Percentiles rank a stretch among this genome's conserved stretches.
Evolutionary conservation across 805 yeast species (phyloP).

Genomic region (Saccharomyces mikatae): DNA sequence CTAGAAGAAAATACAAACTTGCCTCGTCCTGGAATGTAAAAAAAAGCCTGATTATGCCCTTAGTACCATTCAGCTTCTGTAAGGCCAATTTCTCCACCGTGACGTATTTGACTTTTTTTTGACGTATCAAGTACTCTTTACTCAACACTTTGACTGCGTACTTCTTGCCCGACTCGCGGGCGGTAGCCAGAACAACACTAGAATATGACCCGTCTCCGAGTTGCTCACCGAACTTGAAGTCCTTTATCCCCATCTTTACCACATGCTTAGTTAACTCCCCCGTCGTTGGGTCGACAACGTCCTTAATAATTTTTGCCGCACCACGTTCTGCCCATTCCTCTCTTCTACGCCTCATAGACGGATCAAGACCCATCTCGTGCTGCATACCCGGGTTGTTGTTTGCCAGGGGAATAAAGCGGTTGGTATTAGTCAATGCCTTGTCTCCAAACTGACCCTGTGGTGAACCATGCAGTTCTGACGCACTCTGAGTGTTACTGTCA

Average conservation of each 20-base stretch:
- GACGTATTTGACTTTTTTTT: slow-evolving; percentile 73
- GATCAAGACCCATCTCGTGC: slow-evolving; percentile 16
- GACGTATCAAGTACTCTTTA: slow-evolving; percentile 66
- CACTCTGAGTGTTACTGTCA: not conserved
- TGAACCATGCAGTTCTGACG: not conserved
- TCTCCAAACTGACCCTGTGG: not conserved
- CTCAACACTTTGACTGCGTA: slow-evolving; percentile 69
- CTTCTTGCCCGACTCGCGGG: slow-evolving; percentile 57
- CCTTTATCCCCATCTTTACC: slow-evolving; percentile 55
- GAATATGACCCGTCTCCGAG: slow-evolving; percentile 94
- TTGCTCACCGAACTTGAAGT: slow-evolving; percentile 76
- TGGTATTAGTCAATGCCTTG: slow-evolving; percentile 1
- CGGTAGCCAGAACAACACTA: slow-evolving; percentile 77
- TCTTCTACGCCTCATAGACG: slow-evolving; percentile 17
- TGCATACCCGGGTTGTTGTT: not conserved
- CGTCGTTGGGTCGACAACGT: slow-evolving; percentile 34
- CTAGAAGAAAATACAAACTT: slow-evolving; percentile 62
- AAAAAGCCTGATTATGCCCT: slow-evolving; percentile 60
- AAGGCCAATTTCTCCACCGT: slow-evolving; percentile 72
- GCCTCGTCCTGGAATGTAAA: slow-evolving; percentile 71
- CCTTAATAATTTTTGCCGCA: slow-evolving; percentile 47
- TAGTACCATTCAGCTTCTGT: slow-evolving; percentile 49
- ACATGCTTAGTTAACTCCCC: slow-evolving; percentile 47
- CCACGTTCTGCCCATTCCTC: slow-evolving; percentile 52
- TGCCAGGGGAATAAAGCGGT: slow-evolving; percentile 1